phyloP scores from a whole-genome alignment of 176 grass and related monocot genomes.

The Triticum monococcum region DNA sequence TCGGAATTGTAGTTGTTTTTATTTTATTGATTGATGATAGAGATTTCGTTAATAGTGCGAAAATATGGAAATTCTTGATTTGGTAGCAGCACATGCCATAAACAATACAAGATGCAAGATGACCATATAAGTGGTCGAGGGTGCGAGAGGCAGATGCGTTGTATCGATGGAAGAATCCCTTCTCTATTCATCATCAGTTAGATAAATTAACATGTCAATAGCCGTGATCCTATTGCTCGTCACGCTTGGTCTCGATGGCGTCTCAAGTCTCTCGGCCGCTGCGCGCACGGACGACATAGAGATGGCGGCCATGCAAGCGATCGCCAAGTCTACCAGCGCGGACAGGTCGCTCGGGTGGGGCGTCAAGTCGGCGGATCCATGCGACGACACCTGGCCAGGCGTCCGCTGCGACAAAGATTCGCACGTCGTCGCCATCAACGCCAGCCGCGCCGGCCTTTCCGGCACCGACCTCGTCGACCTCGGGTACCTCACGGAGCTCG shows the following conservation, averaged over 20 bases:
- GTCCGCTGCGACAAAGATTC: constrained; percentile 8
- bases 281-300: not conserved
- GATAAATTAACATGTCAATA: not conserved
- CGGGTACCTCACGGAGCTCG: not conserved
- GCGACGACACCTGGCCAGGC: constrained; percentile 17
- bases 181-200: not conserved
- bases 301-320: constrained; percentile 4
- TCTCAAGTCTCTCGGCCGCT: not conserved
- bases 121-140: not conserved
- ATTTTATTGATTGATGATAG: not conserved
- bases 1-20: too few species aligned
- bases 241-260: not conserved
- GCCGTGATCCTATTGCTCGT: not conserved
- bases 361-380: constrained; percentile 4
- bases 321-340: constrained; percentile 6
- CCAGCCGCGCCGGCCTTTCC: constrained; percentile 8
- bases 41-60: not conserved
- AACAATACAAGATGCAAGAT: not conserved
- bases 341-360: constrained; percentile 12
- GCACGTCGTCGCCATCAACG: constrained; percentile 12
- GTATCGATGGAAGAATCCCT: not conserved
- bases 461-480: constrained; percentile 21
- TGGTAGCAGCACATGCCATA: not conserved
- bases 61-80: not conserved
- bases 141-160: not conserved